A percentile compares a stretch with the other conserved stretches of the same genome.
Conservation (phyloP, 192 early-diverging fungal species). For the Neocallimastix lanati region DNA sequence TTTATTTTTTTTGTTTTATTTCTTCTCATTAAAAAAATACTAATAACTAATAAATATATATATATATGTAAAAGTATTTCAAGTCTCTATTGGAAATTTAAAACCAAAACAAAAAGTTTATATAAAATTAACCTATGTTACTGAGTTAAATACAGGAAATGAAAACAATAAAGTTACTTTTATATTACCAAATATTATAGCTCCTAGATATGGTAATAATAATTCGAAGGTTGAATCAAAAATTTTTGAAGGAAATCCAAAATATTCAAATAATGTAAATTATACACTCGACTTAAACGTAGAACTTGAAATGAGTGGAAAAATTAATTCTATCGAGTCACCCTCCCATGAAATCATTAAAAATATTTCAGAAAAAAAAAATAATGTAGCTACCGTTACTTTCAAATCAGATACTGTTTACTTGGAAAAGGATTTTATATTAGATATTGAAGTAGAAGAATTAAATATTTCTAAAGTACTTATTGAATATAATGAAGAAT, state of each 20-base stretch:
- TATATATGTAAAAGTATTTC: slow-evolving; percentile 12
- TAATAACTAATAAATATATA: too few species aligned
- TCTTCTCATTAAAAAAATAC: too few species aligned
- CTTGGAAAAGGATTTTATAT: slow-evolving; percentile 18
- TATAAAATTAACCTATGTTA: slow-evolving; percentile 22
- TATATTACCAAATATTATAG: slow-evolving; percentile 16
- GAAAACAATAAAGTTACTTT: slow-evolving; percentile 23
- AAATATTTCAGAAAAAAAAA: slow-evolving; percentile 7
- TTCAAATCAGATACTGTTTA: neutral
- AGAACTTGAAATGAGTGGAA: slow-evolving; percentile 5
- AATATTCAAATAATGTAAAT: neutral
- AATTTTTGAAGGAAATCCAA: neutral
- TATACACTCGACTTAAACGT: slow-evolving; percentile 5
- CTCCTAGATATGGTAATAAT: slow-evolving; percentile 14
- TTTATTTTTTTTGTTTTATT: too few species aligned
- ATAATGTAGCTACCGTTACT: slow-evolving; percentile 2
- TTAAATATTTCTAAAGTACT: slow-evolving; percentile 15
- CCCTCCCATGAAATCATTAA: slow-evolving; percentile 14
- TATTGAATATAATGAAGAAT: slow-evolving; percentile 12
- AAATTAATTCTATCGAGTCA: slow-evolving; percentile 17
- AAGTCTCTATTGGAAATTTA: slow-evolving; percentile 25
- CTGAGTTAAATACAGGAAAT: slow-evolving; percentile 21
- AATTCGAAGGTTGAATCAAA: neutral
- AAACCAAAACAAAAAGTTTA: slow-evolving; percentile 8
- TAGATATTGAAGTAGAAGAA: slow-evolving; percentile 10